These are phyloP conservation scores for Boletus huronensis DNA, from an alignment of 768 basidiomycete genomes.

Conservation along the genomic window DNA sequence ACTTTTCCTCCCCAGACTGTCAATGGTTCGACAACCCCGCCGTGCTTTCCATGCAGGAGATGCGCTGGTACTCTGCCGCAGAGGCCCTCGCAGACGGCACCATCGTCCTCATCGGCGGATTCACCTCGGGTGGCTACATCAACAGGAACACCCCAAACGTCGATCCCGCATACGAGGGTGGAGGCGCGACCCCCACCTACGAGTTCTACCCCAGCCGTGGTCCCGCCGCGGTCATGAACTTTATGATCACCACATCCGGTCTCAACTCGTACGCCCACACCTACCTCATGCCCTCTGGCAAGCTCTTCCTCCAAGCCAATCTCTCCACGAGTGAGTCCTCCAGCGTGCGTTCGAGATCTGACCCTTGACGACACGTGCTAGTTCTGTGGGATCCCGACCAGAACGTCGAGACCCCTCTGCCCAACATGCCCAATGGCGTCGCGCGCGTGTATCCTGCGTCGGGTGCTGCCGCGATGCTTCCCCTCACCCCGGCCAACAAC, in stretches of 20 bases:
- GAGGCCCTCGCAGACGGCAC: constrained; percentile 73
- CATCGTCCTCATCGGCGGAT: constrained; percentile 76
- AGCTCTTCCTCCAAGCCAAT: constrained; percentile 79
- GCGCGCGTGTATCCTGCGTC: constrained; percentile 88
- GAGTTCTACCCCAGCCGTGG: constrained; percentile 75
- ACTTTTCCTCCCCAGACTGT: constrained; percentile 47
- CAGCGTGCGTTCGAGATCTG: background rate
- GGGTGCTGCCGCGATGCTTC: constrained; percentile 85
- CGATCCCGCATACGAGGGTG: constrained; percentile 57
- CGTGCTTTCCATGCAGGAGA: constrained; percentile 57
- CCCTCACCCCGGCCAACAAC: constrained; percentile 84
- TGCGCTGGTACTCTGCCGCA: constrained; percentile 73
- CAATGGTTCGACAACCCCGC: constrained; percentile 70
- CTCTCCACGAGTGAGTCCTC: constrained; percentile 56
- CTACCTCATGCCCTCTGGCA: constrained; percentile 70
- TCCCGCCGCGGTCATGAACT: constrained; percentile 50
- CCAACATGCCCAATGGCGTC: constrained; percentile 69
- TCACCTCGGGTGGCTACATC: constrained; percentile 69
- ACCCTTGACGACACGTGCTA: constrained; percentile 9
- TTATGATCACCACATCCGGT: constrained; percentile 69
- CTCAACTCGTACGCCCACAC: constrained; percentile 75
- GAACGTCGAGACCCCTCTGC: constrained; percentile 61
- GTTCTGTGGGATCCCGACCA: constrained; percentile 50
- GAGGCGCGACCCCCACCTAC: constrained; percentile 72
- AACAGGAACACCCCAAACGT: constrained; percentile 66